A percentile compares a stretch with the other conserved stretches of the same genome.
These are phyloP conservation scores for Fusarium tupiense DNA, from an alignment of 2,329 filamentous ascomycete species.

Conservation along the genomic window DNA sequence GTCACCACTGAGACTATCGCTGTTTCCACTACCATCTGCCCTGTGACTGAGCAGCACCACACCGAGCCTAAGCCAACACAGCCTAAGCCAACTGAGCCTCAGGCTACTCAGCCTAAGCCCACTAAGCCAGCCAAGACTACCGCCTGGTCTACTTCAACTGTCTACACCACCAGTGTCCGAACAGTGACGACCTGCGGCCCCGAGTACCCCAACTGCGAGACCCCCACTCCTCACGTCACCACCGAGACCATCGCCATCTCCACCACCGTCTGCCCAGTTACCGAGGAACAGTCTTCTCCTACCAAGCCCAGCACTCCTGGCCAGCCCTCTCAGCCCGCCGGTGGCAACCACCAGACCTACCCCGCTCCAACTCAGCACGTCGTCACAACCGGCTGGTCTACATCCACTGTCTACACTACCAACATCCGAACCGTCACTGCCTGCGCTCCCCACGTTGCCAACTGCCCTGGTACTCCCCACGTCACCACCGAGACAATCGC, in stretches of 20 bases:
- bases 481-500: conserved; percentile 22
- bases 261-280: conserved; percentile 27
- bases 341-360: not conserved
- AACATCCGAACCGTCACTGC: conserved; percentile 33
- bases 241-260: conserved; percentile 29
- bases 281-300: conserved; percentile 12
- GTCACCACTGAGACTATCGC: conserved; percentile 16
- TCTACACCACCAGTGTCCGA: conserved; percentile 33
- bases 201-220: not conserved
- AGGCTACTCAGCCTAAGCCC: not conserved
- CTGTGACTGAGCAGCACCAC: conserved; percentile 22
- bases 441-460: conserved; percentile 6
- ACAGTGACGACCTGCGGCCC: conserved; percentile 30
- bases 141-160: conserved; percentile 14
- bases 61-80: not conserved
- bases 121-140: not conserved
- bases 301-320: not conserved
- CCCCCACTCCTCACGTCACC: conserved; percentile 2
- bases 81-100: not conserved
- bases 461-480: conserved; percentile 12
- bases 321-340: not conserved
- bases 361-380: not conserved
- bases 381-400: conserved; percentile 5
- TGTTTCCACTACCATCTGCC: conserved; percentile 29
- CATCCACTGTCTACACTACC: conserved; percentile 32